Evolutionary conservation across 2,329 filamentous ascomycete species (phyloP).

Genomic region (Nothopassalora personata): DNA sequence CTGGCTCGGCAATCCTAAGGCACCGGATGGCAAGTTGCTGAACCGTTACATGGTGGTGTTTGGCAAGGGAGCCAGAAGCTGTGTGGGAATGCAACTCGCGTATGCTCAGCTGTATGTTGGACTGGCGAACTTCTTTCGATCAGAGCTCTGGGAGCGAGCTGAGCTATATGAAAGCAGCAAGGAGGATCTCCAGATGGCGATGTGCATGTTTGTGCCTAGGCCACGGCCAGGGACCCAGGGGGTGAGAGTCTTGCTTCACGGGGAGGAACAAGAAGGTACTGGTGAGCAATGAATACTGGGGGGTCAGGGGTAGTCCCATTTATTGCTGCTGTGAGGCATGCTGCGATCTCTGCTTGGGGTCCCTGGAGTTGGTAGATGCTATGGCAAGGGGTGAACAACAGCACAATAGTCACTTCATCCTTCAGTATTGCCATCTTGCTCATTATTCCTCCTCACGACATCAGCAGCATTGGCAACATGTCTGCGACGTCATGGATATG

Average conservation of each 20-base stretch:
- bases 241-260: background rate
- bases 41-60: slow-evolving; percentile 3
- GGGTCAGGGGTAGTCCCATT: background rate
- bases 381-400: background rate
- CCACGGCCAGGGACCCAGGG: background rate
- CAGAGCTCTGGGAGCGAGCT: background rate
- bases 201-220: background rate
- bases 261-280: background rate
- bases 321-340: too few relatives aligned
- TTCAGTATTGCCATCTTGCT: background rate
- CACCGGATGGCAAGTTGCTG: slow-evolving; percentile 3
- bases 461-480: background rate
- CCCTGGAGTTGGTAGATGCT: background rate
- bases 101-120: background rate
- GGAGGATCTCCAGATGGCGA: slow-evolving; percentile 5
- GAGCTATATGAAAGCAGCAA: background rate
- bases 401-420: background rate
- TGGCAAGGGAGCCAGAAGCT: slow-evolving; percentile 3
- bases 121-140: slow-evolving; percentile 6
- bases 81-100: slow-evolving; percentile 7
- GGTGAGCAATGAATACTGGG: background rate
- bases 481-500: background rate
- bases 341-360: too few relatives aligned
- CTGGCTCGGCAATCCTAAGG: slow-evolving; percentile 11
- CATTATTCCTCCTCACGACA: background rate